Base-by-base conservation (phyloP, 1,139 yeast genomes). In the Pneumocystis wakefieldiae region DNA sequence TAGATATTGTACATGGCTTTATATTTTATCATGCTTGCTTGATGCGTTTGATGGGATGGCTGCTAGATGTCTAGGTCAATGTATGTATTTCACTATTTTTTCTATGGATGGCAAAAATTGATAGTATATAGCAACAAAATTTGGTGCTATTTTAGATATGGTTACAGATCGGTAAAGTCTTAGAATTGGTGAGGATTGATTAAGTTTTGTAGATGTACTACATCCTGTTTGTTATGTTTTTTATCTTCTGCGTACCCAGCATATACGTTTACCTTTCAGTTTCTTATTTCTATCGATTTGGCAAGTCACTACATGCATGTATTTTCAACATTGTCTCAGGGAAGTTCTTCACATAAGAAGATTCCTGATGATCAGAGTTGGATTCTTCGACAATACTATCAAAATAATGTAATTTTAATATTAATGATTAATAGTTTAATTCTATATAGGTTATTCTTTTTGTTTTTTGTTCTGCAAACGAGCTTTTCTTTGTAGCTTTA, bases 81-180 rank as follows among this genome's bases (percentile, higher is more conserved):
- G 63, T 59, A 17, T 59, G 61, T 59, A 19, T 2, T 10, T 5
- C 15, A 15, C 12, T 59, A 12, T 24, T 15, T 2, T 15, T 12
- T 37, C 4, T 24, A 14, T 32, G 35, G 3, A 4, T 10, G 24
- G 28, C 36, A 19, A 24, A 17, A 7, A 3, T 32, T 35, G 10
- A 17, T 15, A 39, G 19, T 59, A 36, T 28, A 14, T 59, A 59
- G 53, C 96, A 17, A 88, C 97, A 48, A 81, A 83, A 69, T 89
- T 90, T 70, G 99, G 98, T 42, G 97, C 98, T 15, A 96, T 94
- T 29, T 80, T 94, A 70, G 99, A 94, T 75, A 94, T 94, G 99
- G 97, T 94, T 48, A 92, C 98, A 37, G 99, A 94, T 73, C 81
- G 99, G 55, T 48, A 24, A 48, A 48, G 5, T 10, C 24, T 19